phyloP scores from a whole-genome alignment of 768 basidiomycete species.

The Clitopilus hobsonii region DNA sequence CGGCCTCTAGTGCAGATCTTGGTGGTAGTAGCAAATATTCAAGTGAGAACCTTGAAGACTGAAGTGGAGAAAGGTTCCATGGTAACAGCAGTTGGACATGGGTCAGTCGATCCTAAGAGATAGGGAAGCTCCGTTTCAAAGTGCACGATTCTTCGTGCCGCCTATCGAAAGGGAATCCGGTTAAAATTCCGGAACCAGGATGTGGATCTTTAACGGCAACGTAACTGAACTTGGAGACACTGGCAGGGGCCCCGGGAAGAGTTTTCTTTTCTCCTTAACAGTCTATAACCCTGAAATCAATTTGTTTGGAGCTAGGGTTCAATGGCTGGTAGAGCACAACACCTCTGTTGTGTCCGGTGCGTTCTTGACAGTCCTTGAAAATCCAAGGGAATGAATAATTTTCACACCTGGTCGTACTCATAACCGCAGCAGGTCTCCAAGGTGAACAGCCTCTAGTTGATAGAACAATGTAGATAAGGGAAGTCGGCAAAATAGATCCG shows the following conservation, averaged over 20 bases:
- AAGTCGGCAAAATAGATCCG: conserved; percentile 73
- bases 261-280: conserved; percentile 78
- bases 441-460: conserved; percentile 80
- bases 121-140: conserved; percentile 74
- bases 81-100: conserved; percentile 85
- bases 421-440: conserved; percentile 79
- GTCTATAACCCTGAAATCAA: conserved; percentile 68
- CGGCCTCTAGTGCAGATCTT: conserved; percentile 84
- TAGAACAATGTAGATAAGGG: conserved; percentile 79
- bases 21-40: conserved; percentile 88
- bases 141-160: conserved; percentile 55
- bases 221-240: conserved; percentile 60
- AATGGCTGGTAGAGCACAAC: conserved; percentile 69
- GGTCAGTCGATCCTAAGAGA: conserved; percentile 82
- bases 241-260: conserved; percentile 72
- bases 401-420: conserved; percentile 71
- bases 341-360: conserved; percentile 69
- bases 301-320: conserved; percentile 72
- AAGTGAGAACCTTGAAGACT: conserved; percentile 84
- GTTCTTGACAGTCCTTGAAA: conserved; percentile 68
- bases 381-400: conserved; percentile 70
- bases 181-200: conserved; percentile 77
- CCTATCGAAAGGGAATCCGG: conserved; percentile 77
- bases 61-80: conserved; percentile 88
- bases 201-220: conserved; percentile 67